Conservation (phyloP, 768 basidiomycete genomes). For the Suillus luteus region DNA sequence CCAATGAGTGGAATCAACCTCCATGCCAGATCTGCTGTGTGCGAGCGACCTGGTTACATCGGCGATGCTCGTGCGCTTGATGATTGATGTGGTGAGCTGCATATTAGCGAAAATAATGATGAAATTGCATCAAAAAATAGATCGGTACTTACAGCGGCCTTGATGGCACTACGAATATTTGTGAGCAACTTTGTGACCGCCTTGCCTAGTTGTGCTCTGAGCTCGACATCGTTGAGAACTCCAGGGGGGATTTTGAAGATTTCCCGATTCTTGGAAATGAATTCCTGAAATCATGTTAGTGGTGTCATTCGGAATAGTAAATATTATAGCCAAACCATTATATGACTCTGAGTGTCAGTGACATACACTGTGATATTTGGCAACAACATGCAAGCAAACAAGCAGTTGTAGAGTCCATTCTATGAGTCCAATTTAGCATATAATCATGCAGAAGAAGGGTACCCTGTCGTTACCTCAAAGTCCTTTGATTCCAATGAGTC, state of each 20-base stretch:
- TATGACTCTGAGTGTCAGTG: slow-evolving; percentile 9
- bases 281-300: slow-evolving; percentile 8
- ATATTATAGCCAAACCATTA: not conserved
- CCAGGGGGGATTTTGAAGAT: not conserved
- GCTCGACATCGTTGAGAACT: slow-evolving; percentile 5
- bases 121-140: too few species aligned
- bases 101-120: not conserved
- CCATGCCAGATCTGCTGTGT: slow-evolving; percentile 1
- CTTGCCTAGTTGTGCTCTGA: slow-evolving; percentile 7
- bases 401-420: not conserved
- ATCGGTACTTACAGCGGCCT: not conserved
- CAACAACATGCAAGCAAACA: slow-evolving; percentile 8
- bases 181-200: slow-evolving; percentile 11
- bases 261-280: slow-evolving; percentile 7
- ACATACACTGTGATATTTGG: slow-evolving; percentile 12
- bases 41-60: not conserved
- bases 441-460: not conserved
- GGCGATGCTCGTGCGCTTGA: slow-evolving; percentile 4
- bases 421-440: not conserved
- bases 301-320: not conserved
- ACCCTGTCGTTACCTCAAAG: too few species aligned
- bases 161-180: slow-evolving; percentile 5
- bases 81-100: not conserved
- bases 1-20: slow-evolving; percentile 11
- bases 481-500: too few species aligned